Evolutionary conservation across 768 basidiomycete genomes (phyloP).

Genomic region (Filobasidium wieringae): DNA sequence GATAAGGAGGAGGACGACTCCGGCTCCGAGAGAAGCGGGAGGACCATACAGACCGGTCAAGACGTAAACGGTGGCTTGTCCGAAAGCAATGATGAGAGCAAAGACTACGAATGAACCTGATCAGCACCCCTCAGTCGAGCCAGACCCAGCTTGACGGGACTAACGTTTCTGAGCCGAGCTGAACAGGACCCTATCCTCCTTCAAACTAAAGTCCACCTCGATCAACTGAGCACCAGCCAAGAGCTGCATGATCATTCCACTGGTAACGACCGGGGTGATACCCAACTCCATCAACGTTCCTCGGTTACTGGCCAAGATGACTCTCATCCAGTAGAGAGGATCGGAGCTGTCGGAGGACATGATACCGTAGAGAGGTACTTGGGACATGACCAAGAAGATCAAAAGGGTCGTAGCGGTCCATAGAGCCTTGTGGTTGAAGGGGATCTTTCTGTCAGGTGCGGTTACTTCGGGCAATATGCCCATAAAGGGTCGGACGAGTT

Average conservation of each 20-base stretch:
- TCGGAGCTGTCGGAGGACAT: slow-evolving; percentile 99
- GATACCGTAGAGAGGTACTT: slow-evolving; percentile 98
- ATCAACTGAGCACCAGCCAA: slow-evolving; percentile 94
- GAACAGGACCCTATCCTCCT: slow-evolving; percentile 92
- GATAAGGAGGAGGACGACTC: slow-evolving; percentile 91
- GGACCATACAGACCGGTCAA: slow-evolving; percentile 92
- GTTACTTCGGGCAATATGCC: slow-evolving; percentile 94
- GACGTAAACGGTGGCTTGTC: slow-evolving; percentile 94
- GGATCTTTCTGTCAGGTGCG: slow-evolving; percentile 96
- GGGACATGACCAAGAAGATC: slow-evolving; percentile 98
- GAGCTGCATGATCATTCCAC: slow-evolving; percentile 99
- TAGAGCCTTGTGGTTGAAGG: slow-evolving; percentile 96
- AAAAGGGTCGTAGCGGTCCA: slow-evolving; percentile 99
- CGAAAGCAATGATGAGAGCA: slow-evolving; percentile 88
- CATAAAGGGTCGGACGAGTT: slow-evolving; percentile 95
- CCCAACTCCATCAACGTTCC: slow-evolving; percentile 99
- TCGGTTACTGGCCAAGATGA: slow-evolving; percentile 95
- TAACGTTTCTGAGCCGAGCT: slow-evolving; percentile 92
- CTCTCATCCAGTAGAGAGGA: slow-evolving; percentile 99
- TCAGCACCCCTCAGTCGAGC: neutral
- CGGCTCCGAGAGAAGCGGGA: slow-evolving; percentile 83
- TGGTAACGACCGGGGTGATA: slow-evolving; percentile 93
- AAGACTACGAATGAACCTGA: slow-evolving; percentile 53
- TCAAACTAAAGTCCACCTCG: slow-evolving; percentile 91
- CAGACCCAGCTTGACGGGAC: slow-evolving; percentile 31